These are phyloP conservation scores for Ophidiomyces ophidiicola DNA, from an alignment of 2,329 filamentous ascomycete species.

Conservation along the genomic window DNA sequence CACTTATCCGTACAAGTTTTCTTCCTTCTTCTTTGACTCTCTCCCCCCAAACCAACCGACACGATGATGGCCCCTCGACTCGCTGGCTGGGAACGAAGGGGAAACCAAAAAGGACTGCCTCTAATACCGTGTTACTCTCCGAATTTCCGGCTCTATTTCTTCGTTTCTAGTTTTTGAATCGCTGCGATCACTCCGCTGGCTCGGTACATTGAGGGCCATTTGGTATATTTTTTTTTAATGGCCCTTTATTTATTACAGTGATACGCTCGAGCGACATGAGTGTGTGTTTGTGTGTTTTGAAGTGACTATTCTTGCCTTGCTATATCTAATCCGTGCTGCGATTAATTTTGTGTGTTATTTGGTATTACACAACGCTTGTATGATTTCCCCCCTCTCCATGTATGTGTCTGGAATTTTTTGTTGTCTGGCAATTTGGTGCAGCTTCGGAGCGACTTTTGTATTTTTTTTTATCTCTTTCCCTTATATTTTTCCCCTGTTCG, in stretches of 20 bases:
- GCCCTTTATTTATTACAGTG: neutral
- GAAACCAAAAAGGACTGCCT: neutral
- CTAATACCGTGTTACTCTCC: constrained; percentile 1
- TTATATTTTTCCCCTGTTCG: no score
- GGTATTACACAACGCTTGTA: neutral
- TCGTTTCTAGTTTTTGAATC: neutral
- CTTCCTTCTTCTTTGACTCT: neutral
- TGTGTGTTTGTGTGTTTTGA: no score
- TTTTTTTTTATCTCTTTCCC: neutral
- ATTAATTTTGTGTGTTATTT: no score
- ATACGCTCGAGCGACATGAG: neutral
- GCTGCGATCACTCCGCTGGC: neutral
- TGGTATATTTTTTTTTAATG: neutral
- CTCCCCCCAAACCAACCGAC: constrained; percentile 4
- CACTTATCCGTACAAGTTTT: neutral
- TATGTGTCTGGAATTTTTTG: neutral
- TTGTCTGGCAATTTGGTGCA: neutral
- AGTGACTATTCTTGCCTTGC: no score
- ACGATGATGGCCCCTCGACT: neutral
- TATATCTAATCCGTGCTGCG: no score
- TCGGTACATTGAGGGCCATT: neutral
- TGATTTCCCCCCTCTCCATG: neutral
- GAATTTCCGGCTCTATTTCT: neutral
- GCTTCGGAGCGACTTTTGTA: neutral
- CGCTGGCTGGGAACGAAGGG: constrained; percentile 1